Evolutionary conservation across 768 basidiomycete species (phyloP), one percentile per base, ranked within the genome.

Genomic region (Pisolithus tinctorius): DNA sequence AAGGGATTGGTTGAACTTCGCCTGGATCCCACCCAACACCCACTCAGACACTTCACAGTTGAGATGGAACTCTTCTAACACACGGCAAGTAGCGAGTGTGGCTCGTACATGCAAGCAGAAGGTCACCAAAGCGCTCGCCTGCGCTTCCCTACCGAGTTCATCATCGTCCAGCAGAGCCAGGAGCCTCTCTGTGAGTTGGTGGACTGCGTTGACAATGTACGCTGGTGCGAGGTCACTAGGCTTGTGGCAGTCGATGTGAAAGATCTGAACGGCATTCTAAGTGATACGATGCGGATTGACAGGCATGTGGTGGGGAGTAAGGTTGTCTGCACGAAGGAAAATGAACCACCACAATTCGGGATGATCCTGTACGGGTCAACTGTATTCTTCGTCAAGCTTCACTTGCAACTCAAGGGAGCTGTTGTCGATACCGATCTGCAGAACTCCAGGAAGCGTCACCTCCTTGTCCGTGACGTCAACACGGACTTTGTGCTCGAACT

Each of bases 21-120:
- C 78, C 66, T 98, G 94, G 30, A 98, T 82, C 70, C 98, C 96
- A 55, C 96, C 75, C 46, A 97, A 60, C 1, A 98, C 92, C 96
- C 96, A 99, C 63, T 97, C 93, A 65, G 96, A 98, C 3, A 95
- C 95, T 69, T 96, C 92, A 41, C 81, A 77, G 55, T 88, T 93
- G 34, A 98, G 75, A 60, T 94, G 93, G 66, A 81, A 83, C 57
- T 84, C 81, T 69, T 96, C 93, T 54, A 99, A 67, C 1, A 98
- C 91, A 10, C 86, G 84, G 9, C 93, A 84, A 0, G 88, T 70
- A 0, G 93, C 90, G 53, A 99, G 84, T 0, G 87, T 90, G 6
- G 90, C 86, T 8, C 94, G 88, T 0, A 97, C 74, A 58, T 95
- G 93, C 78, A 96, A 97, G 52, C 82, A 81, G 82, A 98, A 98